Conservation (phyloP, 768 basidiomycete genomes). For the Boletellus emodensis region DNA sequence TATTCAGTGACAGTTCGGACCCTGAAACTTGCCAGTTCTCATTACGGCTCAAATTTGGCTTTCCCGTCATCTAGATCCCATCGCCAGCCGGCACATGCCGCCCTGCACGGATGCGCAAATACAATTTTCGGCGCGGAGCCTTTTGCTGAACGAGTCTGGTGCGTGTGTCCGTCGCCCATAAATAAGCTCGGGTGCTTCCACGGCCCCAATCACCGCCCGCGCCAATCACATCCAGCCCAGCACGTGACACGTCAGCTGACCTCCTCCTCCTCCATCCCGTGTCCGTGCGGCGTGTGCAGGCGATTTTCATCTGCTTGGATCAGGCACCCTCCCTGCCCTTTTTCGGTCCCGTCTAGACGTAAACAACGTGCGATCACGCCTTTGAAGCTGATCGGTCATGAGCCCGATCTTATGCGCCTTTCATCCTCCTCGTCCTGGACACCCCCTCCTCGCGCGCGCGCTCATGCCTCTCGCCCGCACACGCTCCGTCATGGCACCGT, state of each 20-base stretch:
- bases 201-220: too few species aligned
- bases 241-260: slow-evolving; percentile 5
- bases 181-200: too few species aligned
- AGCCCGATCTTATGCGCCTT: slow-evolving; percentile 12
- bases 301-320: slow-evolving; percentile 22
- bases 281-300: background rate
- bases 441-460: too few species aligned
- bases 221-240: background rate
- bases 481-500: too few species aligned
- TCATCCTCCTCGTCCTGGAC: slow-evolving; percentile 29
- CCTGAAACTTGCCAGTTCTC: slow-evolving; percentile 30
- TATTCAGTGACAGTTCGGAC: slow-evolving; percentile 30
- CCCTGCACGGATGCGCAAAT: slow-evolving; percentile 23
- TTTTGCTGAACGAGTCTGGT: slow-evolving; percentile 16
- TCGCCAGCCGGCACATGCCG: slow-evolving; percentile 26
- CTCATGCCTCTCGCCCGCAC: too few species aligned
- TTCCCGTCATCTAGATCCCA: slow-evolving; percentile 31
- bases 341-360: slow-evolving; percentile 33
- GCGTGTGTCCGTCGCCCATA: background rate
- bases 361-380: slow-evolving; percentile 28
- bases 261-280: too few species aligned
- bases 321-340: slow-evolving; percentile 29
- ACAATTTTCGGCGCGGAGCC: slow-evolving; percentile 31
- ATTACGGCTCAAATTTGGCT: slow-evolving; percentile 32
- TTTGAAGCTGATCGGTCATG: too few species aligned